Evolutionary conservation across 1,139 yeast species (phyloP).

Genomic region (Blastobotrys elegans): DNA sequence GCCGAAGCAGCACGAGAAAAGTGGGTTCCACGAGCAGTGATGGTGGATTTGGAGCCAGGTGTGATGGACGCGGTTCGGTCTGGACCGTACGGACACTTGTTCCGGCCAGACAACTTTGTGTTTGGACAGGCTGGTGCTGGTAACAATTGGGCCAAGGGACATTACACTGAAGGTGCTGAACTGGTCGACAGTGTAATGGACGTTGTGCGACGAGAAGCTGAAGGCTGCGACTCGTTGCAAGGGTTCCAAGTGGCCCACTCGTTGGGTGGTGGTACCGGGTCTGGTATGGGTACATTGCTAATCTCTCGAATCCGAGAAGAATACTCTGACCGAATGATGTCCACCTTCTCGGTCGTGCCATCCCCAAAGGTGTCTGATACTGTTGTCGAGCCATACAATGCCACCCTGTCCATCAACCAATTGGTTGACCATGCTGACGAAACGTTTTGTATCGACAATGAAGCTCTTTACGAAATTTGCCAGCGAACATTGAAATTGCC

Average conservation of each 20-base stretch:
- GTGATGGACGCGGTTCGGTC: conserved; percentile 80
- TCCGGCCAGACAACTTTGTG: conserved; percentile 86
- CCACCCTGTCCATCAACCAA: conserved; percentile 88
- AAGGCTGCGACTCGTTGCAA: conserved; percentile 85
- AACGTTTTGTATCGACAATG: conserved; percentile 92
- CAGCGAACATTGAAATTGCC: conserved; percentile 75
- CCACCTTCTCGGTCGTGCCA: conserved; percentile 88
- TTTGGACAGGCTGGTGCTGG: conserved; percentile 92
- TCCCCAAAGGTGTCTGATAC: conserved; percentile 89
- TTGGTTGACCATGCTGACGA: conserved; percentile 86
- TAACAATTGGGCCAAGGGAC: conserved; percentile 96
- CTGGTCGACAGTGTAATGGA: conserved; percentile 85
- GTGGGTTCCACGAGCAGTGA: conserved; percentile 89
- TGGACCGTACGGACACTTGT: conserved; percentile 72
- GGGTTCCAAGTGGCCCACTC: conserved; percentile 94
- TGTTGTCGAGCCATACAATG: conserved; percentile 91
- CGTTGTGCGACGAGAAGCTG: conserved; percentile 88
- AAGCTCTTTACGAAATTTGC: conserved; percentile 85
- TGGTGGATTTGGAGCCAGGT: conserved; percentile 91
- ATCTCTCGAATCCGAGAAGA: conserved; percentile 80
- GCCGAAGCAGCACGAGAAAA: conserved; percentile 58
- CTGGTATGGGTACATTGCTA: conserved; percentile 89
- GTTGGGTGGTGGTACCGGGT: conserved; percentile 95
- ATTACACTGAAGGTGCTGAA: conserved; percentile 94
- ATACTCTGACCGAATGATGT: conserved; percentile 93